Evolutionary conservation across 441 rosid genomes (phyloP).

Genomic region (Pelargonium fulgidum): DNA sequence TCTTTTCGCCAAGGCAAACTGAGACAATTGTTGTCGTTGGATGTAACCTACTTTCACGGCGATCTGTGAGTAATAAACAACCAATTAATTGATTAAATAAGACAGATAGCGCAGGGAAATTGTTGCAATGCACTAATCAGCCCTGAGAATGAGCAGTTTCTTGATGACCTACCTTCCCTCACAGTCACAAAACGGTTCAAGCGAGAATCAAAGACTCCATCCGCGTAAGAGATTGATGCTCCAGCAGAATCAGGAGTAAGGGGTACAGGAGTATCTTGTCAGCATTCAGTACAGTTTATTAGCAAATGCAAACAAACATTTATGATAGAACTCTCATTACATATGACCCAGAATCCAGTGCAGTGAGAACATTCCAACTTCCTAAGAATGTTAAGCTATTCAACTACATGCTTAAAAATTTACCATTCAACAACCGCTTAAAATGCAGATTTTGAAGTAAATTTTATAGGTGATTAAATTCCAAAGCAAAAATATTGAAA

Average conservation of each 20-base stretch:
- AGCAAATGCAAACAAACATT: constrained; percentile 4
- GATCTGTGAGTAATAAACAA: constrained; percentile 39
- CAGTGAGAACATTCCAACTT: not conserved
- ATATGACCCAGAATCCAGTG: not conserved
- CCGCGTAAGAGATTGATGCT: constrained; percentile 63
- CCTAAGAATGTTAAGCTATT: no score
- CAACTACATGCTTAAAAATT: no score
- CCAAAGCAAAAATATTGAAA: no score
- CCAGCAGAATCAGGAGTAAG: constrained; percentile 73
- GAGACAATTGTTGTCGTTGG: constrained; percentile 56
- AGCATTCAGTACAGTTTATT: constrained; percentile 6
- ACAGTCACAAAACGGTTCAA: constrained; percentile 61
- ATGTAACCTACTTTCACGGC: constrained; percentile 46
- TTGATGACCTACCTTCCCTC: constrained; percentile 59
- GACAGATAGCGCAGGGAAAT: not conserved
- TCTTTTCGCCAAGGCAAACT: constrained; percentile 34
- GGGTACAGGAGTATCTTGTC: constrained; percentile 53
- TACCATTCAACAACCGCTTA: no score
- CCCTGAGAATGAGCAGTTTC: not conserved
- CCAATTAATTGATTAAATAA: not conserved
- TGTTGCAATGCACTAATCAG: not conserved
- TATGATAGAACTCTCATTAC: not conserved
- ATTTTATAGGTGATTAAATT: no score
- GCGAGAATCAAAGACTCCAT: constrained; percentile 72
- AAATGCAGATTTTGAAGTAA: no score